Conservation (phyloP, 2,329 filamentous ascomycete genomes). For the Teratosphaeriaceae sp. region DNA sequence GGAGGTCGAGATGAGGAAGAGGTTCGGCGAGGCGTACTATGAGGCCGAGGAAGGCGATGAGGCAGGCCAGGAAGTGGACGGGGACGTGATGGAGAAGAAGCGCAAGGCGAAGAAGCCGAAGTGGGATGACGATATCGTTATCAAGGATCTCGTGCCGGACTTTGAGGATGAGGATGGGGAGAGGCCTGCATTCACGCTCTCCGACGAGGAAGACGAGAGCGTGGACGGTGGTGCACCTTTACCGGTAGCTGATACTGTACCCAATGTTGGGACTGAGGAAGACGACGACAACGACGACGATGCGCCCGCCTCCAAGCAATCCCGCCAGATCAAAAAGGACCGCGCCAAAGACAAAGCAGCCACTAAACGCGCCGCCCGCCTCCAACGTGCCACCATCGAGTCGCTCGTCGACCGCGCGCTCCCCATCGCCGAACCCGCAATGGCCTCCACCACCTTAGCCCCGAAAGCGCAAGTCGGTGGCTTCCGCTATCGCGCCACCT, state of each 20-base stretch:
- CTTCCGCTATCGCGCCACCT: slow-evolving; percentile 94
- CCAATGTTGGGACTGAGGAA: slow-evolving; percentile 8
- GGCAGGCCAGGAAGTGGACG: slow-evolving; percentile 42
- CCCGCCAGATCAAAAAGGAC: slow-evolving; percentile 39
- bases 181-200: slow-evolving; percentile 49
- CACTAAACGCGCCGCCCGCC: slow-evolving; percentile 65
- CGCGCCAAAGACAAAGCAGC: slow-evolving; percentile 40
- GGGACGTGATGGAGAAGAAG: slow-evolving; percentile 36
- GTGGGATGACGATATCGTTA: slow-evolving; percentile 97
- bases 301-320: slow-evolving; percentile 17
- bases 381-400: slow-evolving; percentile 78
- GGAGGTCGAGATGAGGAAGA: slow-evolving; percentile 84
- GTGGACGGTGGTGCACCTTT: slow-evolving; percentile 33
- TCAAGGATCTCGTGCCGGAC: slow-evolving; percentile 82
- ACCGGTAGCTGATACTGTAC: too few relatives aligned
- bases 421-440: slow-evolving; percentile 60
- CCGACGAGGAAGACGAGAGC: slow-evolving; percentile 43
- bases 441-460: slow-evolving; percentile 41
- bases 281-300: slow-evolving; percentile 34
- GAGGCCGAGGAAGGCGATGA: slow-evolving; percentile 40
- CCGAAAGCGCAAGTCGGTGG: slow-evolving; percentile 33
- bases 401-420: slow-evolving; percentile 77
- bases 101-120: slow-evolving; percentile 73
- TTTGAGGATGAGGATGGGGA: slow-evolving; percentile 60
- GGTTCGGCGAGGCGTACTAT: slow-evolving; percentile 90